These are phyloP conservation scores for Talaromyces islandicus DNA, from an alignment of 2,329 filamentous ascomycete species.

Conservation along the genomic window DNA sequence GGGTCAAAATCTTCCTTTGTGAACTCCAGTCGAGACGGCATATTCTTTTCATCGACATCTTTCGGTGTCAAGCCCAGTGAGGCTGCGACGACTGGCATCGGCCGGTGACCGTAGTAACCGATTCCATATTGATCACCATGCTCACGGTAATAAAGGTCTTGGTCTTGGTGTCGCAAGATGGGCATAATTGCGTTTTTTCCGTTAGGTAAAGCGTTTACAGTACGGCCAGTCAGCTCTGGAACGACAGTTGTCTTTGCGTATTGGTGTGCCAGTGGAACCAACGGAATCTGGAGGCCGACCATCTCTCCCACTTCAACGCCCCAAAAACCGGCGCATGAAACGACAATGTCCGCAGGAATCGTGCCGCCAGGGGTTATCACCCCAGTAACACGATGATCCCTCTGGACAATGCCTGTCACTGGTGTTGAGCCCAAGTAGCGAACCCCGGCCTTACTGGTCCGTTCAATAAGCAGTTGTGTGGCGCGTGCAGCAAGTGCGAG, in stretches of 20 bases:
- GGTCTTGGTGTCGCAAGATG: slow-evolving; percentile 58
- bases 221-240: slow-evolving; percentile 35
- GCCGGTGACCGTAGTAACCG: slow-evolving; percentile 58
- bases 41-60: slow-evolving; percentile 53
- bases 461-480: slow-evolving; percentile 55
- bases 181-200: slow-evolving; percentile 46
- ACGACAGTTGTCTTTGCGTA: slow-evolving; percentile 58
- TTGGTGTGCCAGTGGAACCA: slow-evolving; percentile 58
- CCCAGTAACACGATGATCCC: slow-evolving; percentile 48
- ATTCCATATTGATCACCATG: slow-evolving; percentile 59
- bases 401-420: slow-evolving; percentile 52
- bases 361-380: slow-evolving; percentile 46
- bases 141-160: slow-evolving; percentile 60
- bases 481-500: slow-evolving; percentile 57
- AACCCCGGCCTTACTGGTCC: slow-evolving; percentile 54
- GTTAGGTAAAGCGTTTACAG: slow-evolving; percentile 37
- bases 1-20: slow-evolving; percentile 56
- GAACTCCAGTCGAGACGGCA: slow-evolving; percentile 59
- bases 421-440: slow-evolving; percentile 51
- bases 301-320: slow-evolving; percentile 60
- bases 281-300: slow-evolving; percentile 52
- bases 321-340: slow-evolving; percentile 62
- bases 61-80: slow-evolving; percentile 49
- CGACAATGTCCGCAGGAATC: slow-evolving; percentile 54
- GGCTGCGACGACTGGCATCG: slow-evolving; percentile 54